Evolutionary conservation across 2,329 filamentous ascomycete species (phyloP), one percentile per base, ranked within the genome.

Genomic region (Polychaeton citri): DNA sequence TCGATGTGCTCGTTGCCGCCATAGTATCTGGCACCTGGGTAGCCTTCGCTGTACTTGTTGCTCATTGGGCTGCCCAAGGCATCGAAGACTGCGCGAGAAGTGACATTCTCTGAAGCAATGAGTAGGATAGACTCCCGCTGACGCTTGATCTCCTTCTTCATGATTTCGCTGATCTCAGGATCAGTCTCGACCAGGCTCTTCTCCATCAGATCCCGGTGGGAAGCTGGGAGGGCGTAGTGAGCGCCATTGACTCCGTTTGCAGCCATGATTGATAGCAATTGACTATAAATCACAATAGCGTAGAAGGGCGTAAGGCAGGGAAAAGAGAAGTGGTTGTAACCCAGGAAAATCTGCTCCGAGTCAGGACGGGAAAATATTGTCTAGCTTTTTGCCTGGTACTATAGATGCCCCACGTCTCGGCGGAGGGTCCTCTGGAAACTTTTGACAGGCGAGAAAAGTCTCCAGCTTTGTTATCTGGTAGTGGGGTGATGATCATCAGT

Each of bases 1-100:
- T 98, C 90, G 50, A 98, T 98, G 74, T 90, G 85, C 73, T 98
- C 82, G 71, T 98, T 98, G 58, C 90, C 90, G 59, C 90, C 90
- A 58, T 98, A 98, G 76, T 98, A 98, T 65, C 90, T 81, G 53
- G 90, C 90, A 60, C 90, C 90, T 49, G 90, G 90, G 64, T 94
- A 94, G 48, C 90, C 90, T 72, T 98, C 90, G 13, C 86, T 95
- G 76, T 98, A 98, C 72, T 98, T 98, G 76, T 98, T 67, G 65
- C 57, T 85, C 82, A 90, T 92, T 62, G 82, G 81, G 40, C 79
- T 87, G 55, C 90, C 90, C 48, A 98, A 78, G 42, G 90, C 90
- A 68, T 98, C 87, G 69, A 94, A 94, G 56, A 98, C 90, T 54
- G 90, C 87, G 53, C 87, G 86, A 44, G 90, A 98, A 40, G 90